These are phyloP conservation scores for Nitzschia inconspicua DNA, from an alignment of 108 stramenopile genomes.

Conservation along the genomic window DNA sequence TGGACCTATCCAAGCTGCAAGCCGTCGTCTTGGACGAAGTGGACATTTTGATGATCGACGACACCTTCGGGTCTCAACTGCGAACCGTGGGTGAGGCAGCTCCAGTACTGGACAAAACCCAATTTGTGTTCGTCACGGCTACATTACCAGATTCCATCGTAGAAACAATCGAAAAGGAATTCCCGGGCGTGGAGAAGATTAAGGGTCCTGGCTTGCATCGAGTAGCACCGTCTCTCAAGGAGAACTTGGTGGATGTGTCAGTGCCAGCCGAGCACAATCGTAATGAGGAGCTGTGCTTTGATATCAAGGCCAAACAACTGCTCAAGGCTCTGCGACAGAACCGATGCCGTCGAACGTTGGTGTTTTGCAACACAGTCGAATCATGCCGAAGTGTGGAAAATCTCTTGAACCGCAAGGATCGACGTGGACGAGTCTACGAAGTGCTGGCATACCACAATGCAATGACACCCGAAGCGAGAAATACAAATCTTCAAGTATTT, in stretches of 20 bases:
- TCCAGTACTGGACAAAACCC: conserved; percentile 50
- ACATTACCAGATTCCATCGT: conserved; percentile 84
- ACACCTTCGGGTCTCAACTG: conserved; percentile 87
- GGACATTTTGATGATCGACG: conserved; percentile 84
- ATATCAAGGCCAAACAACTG: conserved; percentile 82
- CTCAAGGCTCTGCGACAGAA: conserved; percentile 64
- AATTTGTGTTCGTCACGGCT: conserved; percentile 94
- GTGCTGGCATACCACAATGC: conserved; percentile 87
- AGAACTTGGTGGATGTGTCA: conserved; percentile 82
- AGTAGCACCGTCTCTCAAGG: conserved; percentile 63
- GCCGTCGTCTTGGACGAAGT: conserved; percentile 91
- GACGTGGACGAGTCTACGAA: conserved; percentile 44
- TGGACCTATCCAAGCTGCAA: conserved; percentile 60
- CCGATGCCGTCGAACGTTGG: conserved; percentile 77
- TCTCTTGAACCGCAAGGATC: conserved; percentile 76
- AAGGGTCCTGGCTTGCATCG: conserved; percentile 92
- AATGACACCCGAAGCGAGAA: conserved; percentile 65
- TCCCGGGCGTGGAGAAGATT: conserved; percentile 59
- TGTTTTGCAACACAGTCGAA: conserved; percentile 98
- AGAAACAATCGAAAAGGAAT: conserved; percentile 70
- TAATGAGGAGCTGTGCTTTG: conserved; percentile 67
- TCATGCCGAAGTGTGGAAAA: conserved; percentile 92
- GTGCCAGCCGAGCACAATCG: conserved; percentile 66
- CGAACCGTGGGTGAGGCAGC: conserved; percentile 80
- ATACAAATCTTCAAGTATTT: conserved; percentile 58